Conservation (phyloP, 441 rosid species). For the Eugenia klotzschiana region DNA sequence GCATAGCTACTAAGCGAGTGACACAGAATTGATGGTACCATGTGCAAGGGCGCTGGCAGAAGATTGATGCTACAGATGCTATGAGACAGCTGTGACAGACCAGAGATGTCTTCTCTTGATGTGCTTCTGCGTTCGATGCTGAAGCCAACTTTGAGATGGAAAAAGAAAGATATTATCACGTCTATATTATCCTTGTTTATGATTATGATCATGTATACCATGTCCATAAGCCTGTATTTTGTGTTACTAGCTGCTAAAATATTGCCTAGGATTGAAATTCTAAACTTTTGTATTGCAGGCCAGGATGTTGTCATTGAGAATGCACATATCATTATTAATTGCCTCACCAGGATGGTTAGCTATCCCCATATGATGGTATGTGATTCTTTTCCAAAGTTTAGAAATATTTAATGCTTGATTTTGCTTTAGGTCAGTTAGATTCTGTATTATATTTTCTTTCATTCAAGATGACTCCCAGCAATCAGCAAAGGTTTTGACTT, state of each 20-base stretch:
- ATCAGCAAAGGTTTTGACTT: not conserved
- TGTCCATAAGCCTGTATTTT: not conserved
- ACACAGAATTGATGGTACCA: not conserved
- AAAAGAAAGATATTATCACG: not conserved
- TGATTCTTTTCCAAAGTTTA: not conserved
- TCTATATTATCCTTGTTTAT: not conserved
- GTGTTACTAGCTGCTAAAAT: not conserved
- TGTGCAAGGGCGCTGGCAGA: not conserved
- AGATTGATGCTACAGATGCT: not conserved
- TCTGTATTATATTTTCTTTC: not conserved
- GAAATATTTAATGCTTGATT: not conserved
- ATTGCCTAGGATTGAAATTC: not conserved
- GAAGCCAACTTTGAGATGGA: not conserved
- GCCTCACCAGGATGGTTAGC: constrained; percentile 31
- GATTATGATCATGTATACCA: not conserved
- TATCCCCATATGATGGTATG: constrained; percentile 65
- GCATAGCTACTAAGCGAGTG: not conserved
- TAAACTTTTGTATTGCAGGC: constrained; percentile 30
- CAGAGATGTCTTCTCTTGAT: not conserved
- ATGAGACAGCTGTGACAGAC: not conserved
- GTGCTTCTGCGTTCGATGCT: not conserved
- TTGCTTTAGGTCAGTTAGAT: not conserved
- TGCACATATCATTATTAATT: constrained; percentile 38
- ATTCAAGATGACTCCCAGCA: not conserved
- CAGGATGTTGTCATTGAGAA: constrained; percentile 45